Evolutionary conservation across 2,329 filamentous ascomycete species (phyloP), one percentile per base, ranked within the genome.

Genomic region (Parasarocladium wereldwijsianum): DNA sequence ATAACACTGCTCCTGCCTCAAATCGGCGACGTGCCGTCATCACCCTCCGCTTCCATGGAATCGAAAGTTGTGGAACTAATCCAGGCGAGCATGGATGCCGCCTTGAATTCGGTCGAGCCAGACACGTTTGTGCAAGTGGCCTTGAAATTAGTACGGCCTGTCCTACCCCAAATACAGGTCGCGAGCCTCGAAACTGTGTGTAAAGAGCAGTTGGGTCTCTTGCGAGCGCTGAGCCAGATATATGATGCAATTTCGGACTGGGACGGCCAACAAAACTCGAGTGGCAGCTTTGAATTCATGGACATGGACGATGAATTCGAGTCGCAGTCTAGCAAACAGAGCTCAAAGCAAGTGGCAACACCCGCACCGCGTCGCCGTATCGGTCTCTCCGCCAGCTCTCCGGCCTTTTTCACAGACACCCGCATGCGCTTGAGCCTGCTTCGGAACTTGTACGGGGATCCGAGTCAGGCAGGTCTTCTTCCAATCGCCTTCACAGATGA

Each of bases 271-370:
- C 52, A 54, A 28, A 45, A 45, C 1, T 50, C 48, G 2, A 39
- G 40, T 7, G 43, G 57, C 4, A 52, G 60, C 8, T 39, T 54
- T 3, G 70, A 76, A 38, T 45, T 61, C 5, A 77, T 81, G 72
- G 75, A 82, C 32, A 43, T 84, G 5, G 78, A 84, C 41, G 62
- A 68, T 9, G 66, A 68, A 2, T 73, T 77, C 32, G 66, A 70
- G 23, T 72, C 71, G 0, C 70, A 77, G 38, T 57, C 57, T 31
- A 73, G 64, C 36, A 59, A 58, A 15, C 53, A 47, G 16, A 60
- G 55, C 28, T 45, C 49, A 11, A 36, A 45, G 2, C 46, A 55
- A 17, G 55, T 51, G 18, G 34, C 38, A 2, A 41, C 50, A 13
- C 44, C 63, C 11, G 44, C 71, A 24, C 58, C 70, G 24, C 59